Evolutionary conservation across 345 rosid genomes (phyloP).

Genomic region (Lagerstroemia speciosa): DNA sequence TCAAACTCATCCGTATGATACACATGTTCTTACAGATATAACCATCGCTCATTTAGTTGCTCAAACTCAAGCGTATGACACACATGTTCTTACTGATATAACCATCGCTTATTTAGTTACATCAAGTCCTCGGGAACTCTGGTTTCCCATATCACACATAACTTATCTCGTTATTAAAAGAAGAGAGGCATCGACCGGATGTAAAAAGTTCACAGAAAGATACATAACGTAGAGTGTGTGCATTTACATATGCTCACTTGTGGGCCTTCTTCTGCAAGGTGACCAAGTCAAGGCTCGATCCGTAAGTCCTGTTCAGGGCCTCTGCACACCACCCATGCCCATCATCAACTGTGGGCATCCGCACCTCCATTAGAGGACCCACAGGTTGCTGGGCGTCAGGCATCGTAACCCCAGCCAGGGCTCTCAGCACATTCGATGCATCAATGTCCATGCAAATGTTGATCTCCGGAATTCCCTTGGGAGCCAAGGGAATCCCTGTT

Average conservation of each 20-base stretch:
- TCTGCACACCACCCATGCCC: conserved; percentile 83
- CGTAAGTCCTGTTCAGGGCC: conserved; percentile 49
- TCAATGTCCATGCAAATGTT: conserved; percentile 86
- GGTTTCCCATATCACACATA: no score
- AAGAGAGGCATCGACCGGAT: no score
- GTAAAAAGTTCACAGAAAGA: not conserved
- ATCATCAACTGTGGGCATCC: conserved; percentile 87
- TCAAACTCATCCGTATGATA: no score
- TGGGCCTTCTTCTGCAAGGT: conserved; percentile 45
- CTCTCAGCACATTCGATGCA: conserved; percentile 54
- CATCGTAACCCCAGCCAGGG: conserved; percentile 54
- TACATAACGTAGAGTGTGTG: not conserved
- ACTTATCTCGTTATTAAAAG: no score
- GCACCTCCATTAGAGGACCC: conserved; percentile 66
- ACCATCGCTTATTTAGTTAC: no score
- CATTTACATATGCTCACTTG: not conserved
- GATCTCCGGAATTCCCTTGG: conserved; percentile 76
- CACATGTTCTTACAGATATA: no score
- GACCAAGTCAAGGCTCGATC: conserved; percentile 48
- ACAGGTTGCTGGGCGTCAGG: conserved; percentile 51
- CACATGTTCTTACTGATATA: no score
- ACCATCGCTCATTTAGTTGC: no score
- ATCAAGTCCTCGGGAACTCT: no score
- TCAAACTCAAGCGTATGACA: no score
- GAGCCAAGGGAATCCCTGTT: conserved; percentile 52